Conservation (phyloP, 352 stramenopile species). For the Salisapilia sapeloensis region DNA sequence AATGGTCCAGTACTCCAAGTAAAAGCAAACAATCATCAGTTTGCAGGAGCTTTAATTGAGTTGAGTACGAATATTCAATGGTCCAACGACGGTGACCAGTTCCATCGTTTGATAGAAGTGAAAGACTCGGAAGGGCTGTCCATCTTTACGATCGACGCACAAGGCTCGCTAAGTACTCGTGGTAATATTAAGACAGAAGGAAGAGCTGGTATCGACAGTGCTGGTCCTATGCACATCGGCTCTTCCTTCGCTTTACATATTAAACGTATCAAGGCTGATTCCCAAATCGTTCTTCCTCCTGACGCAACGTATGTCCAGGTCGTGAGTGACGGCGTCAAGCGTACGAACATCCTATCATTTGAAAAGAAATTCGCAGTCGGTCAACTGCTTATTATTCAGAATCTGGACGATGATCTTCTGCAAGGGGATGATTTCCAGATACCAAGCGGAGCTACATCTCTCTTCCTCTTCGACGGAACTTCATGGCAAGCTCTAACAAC, state of each 20-base stretch:
- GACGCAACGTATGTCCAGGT: slow-evolving; percentile 58
- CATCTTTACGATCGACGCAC: slow-evolving; percentile 25
- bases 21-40: slow-evolving; percentile 22
- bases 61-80: slow-evolving; percentile 6
- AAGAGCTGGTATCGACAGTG: slow-evolving; percentile 25
- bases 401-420: slow-evolving; percentile 40
- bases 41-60: slow-evolving; percentile 27
- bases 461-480: slow-evolving; percentile 50
- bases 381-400: slow-evolving; percentile 60
- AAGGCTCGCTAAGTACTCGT: slow-evolving; percentile 20
- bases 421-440: slow-evolving; percentile 28
- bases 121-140: slow-evolving; percentile 4
- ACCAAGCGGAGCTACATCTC: slow-evolving; percentile 20
- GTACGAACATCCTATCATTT: slow-evolving; percentile 18
- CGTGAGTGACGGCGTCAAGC: slow-evolving; percentile 19
- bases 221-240: slow-evolving; percentile 45
- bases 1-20: slow-evolving; percentile 28
- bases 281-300: slow-evolving; percentile 32
- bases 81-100: slow-evolving; percentile 1
- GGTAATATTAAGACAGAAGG: slow-evolving; percentile 30
- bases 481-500: slow-evolving; percentile 46
- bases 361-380: slow-evolving; percentile 20
- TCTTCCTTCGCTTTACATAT: no score
- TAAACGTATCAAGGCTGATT: no score
- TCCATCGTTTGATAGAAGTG: slow-evolving; percentile 32